phyloP scores from a whole-genome alignment of 2,329 filamentous ascomycete species.

The Fusarium sp. region DNA sequence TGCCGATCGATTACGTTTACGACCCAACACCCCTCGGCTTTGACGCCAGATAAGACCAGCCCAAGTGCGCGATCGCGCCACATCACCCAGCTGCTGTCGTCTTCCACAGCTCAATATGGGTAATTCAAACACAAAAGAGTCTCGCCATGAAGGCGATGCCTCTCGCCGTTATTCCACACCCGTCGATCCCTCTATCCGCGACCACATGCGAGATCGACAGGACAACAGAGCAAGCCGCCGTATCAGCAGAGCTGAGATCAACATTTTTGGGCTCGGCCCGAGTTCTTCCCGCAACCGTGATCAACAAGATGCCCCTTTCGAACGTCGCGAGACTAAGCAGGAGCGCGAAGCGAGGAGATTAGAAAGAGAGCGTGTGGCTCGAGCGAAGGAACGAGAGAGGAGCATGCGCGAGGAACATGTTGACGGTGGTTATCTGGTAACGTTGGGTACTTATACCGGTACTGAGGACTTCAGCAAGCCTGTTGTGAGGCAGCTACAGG shows the following conservation, averaged over 20 bases:
- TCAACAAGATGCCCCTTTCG: conserved; percentile 60
- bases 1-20: neutral
- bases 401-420: conserved; percentile 93
- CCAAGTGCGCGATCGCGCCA: conserved; percentile 38
- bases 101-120: conserved; percentile 51
- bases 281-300: conserved; percentile 55
- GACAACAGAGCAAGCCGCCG: conserved; percentile 45
- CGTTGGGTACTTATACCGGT: conserved; percentile 92
- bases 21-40: conserved; percentile 10
- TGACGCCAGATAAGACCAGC: conserved; percentile 22
- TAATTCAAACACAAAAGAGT: conserved; percentile 57
- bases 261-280: conserved; percentile 59
- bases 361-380: conserved; percentile 81
- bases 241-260: conserved; percentile 60
- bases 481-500: conserved; percentile 89
- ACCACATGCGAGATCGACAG: conserved; percentile 39
- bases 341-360: conserved; percentile 88
- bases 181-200: conserved; percentile 44
- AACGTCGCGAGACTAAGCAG: conserved; percentile 87
- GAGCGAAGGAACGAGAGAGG: conserved; percentile 86
- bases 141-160: conserved; percentile 49
- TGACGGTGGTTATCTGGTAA: conserved; percentile 94
- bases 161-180: conserved; percentile 40
- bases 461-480: conserved; percentile 93
- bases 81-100: conserved; percentile 16